Percentiles rank a stretch among this genome's conserved stretches.
Evolutionary conservation across 2,329 filamentous ascomycete species (phyloP).

Genomic region (Elsinoe australis): DNA sequence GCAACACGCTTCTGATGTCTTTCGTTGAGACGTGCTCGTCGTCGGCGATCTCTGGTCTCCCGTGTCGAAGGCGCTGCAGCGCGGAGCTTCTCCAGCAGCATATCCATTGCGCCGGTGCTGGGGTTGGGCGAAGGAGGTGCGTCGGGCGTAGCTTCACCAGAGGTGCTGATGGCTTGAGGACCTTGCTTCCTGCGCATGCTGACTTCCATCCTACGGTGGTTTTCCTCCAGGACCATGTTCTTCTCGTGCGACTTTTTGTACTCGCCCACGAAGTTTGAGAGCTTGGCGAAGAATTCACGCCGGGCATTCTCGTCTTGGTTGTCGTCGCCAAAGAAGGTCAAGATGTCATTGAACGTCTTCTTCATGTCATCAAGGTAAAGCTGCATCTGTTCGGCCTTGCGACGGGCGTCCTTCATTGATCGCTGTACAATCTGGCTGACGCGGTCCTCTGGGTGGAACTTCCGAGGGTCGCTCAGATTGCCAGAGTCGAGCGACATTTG

Average conservation of each 20-base stretch:
- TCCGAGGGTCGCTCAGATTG: conserved; percentile 91
- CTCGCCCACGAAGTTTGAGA: conserved; percentile 80
- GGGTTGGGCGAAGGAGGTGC: conserved; percentile 52
- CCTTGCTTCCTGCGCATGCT: conserved; percentile 84
- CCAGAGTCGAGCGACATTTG: conserved; percentile 87
- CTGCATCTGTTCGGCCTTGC: conserved; percentile 93
- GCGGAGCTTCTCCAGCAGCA: conserved; percentile 84
- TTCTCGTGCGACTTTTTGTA: conserved; percentile 97
- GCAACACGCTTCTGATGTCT: conserved; percentile 82
- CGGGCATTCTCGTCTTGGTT: conserved; percentile 83
- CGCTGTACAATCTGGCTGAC: conserved; percentile 86
- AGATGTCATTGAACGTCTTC: conserved; percentile 86
- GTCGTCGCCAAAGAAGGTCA: conserved; percentile 95
- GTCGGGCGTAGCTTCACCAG: conserved; percentile 35
- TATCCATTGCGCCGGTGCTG: conserved; percentile 84
- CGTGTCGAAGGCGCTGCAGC: conserved; percentile 83
- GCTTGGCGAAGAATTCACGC: conserved; percentile 89
- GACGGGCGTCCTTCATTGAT: conserved; percentile 89
- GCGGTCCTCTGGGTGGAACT: conserved; percentile 95
- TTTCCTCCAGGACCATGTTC: conserved; percentile 78
- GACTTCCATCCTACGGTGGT: conserved; percentile 74
- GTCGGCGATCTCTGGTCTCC: conserved; percentile 80
- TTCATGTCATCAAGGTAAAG: conserved; percentile 90
- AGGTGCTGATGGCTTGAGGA: conserved; percentile 46
- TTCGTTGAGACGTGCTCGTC: conserved; percentile 82